These are phyloP conservation scores for Chrysopogon serrulatus DNA, from an alignment of 176 grass and related monocot genomes.

Conservation along the genomic window DNA sequence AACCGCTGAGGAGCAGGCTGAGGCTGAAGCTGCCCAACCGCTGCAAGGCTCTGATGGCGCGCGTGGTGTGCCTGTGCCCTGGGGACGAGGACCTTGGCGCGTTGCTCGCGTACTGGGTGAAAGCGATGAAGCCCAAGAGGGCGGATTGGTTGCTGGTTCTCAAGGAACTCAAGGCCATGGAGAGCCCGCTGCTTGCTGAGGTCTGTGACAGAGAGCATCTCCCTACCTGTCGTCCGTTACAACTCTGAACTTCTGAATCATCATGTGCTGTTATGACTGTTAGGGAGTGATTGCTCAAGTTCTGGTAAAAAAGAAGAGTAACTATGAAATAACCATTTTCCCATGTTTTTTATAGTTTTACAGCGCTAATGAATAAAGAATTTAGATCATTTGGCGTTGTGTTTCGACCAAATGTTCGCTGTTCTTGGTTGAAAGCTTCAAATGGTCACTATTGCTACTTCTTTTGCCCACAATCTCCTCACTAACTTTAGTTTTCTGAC, in stretches of 20 bases:
- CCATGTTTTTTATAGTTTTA: background rate
- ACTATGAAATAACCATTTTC: background rate
- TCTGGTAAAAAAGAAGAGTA: background rate
- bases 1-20: too few species aligned
- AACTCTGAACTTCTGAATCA: background rate
- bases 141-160: slow-evolving; percentile 77
- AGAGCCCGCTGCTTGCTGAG: slow-evolving; percentile 51
- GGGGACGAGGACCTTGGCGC: slow-evolving; percentile 38
- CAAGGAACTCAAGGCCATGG: slow-evolving; percentile 64
- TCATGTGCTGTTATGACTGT: background rate
- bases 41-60: slow-evolving; percentile 77
- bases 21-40: slow-evolving; percentile 74
- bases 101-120: slow-evolving; percentile 68
- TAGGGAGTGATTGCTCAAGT: background rate
- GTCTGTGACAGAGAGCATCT: slow-evolving; percentile 28
- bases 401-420: background rate
- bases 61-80: slow-evolving; percentile 46
- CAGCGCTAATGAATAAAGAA: background rate
- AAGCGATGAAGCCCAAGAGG: slow-evolving; percentile 69
- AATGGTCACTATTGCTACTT: background rate
- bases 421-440: background rate
- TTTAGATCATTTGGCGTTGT: background rate
- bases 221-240: background rate
- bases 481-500: background rate
- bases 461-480: background rate